Evolutionary conservation across 106 monocot species (phyloP), one percentile per base, ranked within the genome.

Genomic region (Agapanthus africanus): DNA sequence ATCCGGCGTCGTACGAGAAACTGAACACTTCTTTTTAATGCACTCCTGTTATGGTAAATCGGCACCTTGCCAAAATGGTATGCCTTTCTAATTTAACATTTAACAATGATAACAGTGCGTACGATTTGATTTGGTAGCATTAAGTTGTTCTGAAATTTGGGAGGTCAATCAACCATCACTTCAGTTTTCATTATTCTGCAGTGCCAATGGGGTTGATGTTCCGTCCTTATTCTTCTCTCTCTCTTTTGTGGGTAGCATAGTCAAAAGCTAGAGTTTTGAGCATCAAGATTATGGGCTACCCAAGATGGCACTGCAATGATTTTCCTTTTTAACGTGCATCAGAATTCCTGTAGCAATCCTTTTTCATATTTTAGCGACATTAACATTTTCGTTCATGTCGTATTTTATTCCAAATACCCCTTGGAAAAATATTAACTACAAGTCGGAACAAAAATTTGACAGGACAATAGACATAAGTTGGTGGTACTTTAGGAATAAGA

Each of bases 231-330:
- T 61, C 35, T 9, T n/a, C n/a, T n/a, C n/a, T n/a, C n/a, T 36
- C 36, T 36, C 18, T 34, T 34, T 8, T n/a, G n/a, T n/a, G n/a
- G 61, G 3, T 34, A 61, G 23, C 30, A 61, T 61, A 7, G 35
- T 61, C 61, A 61, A 61, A 61, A 61, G 61, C 35, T 19, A 6
- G 35, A 7, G 16, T 36, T 61, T 61, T 61, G 35, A 36, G 61
- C 61, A 34, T 61, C 35, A 59, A 61, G 36, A 61, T 61, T 35
- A 61, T 61, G 61, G 59, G 19, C 61, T 35, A 35, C 61, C 61
- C 61, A n/a, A 61, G 35, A 36, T 61, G 61, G 33, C 35, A 61
- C 36, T 61, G 4, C 61, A 61, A 36, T 36, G 5, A 35, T 61
- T 33, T 36, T 7, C 8, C 16, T 61, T 28, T 36, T 14, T 61